Conservation (phyloP, 1,139 yeast genomes). For the Sugiyamaella castrensis region DNA sequence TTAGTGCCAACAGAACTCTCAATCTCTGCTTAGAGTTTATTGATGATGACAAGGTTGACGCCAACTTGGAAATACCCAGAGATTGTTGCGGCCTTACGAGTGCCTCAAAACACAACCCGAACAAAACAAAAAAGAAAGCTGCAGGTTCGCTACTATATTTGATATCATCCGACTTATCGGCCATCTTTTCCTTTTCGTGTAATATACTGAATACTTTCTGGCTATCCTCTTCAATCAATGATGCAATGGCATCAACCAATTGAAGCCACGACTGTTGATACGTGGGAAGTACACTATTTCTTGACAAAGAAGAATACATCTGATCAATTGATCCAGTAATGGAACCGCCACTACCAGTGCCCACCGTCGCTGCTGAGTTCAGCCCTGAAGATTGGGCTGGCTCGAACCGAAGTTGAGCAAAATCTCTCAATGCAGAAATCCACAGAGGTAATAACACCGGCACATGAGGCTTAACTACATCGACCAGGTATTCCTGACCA, state of each 20-base stretch:
- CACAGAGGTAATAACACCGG: slow-evolving; percentile 68
- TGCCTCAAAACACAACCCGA: slow-evolving; percentile 81
- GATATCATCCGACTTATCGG: slow-evolving; percentile 25
- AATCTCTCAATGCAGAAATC: slow-evolving; percentile 74
- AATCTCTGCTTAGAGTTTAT: slow-evolving; percentile 30
- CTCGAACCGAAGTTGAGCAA: slow-evolving; percentile 62
- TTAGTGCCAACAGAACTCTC: slow-evolving; percentile 53
- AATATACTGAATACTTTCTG: slow-evolving; percentile 44
- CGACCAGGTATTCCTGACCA: slow-evolving; percentile 39
- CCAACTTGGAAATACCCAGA: slow-evolving; percentile 13
- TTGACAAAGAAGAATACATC: slow-evolving; percentile 35
- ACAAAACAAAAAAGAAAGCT: slow-evolving; percentile 74
- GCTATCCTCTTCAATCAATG: slow-evolving; percentile 55
- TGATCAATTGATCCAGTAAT: slow-evolving; percentile 34
- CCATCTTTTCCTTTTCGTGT: slow-evolving; percentile 35
- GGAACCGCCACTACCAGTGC: slow-evolving; percentile 20
- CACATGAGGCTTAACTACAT: slow-evolving; percentile 58
- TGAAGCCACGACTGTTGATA: slow-evolving; percentile 76
- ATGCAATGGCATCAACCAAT: slow-evolving; percentile 72
- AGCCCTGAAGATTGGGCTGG: slow-evolving; percentile 43
- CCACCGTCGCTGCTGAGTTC: slow-evolving; percentile 3
- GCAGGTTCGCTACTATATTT: slow-evolving; percentile 54
- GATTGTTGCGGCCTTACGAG: slow-evolving; percentile 45
- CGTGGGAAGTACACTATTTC: slow-evolving; percentile 42
- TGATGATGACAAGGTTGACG: slow-evolving; percentile 9